Evolutionary conservation across 768 basidiomycete genomes (phyloP), one percentile per base, ranked within the genome.

Genomic region (Leccinum pellstonianum): DNA sequence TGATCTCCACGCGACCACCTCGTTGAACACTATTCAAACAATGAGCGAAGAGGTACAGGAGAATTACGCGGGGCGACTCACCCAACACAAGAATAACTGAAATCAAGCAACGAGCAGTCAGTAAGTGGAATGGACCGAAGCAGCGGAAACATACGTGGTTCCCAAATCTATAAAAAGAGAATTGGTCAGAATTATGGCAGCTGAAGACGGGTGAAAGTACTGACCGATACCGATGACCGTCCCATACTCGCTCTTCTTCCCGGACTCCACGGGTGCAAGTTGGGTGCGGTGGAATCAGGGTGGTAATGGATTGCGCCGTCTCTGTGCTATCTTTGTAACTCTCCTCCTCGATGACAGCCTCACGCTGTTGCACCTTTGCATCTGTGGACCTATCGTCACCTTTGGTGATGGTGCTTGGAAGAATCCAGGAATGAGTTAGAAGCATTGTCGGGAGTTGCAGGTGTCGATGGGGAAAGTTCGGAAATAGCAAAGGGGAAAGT

Each of bases 1-100:
- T 91, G 64, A 91, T 93, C 77, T 93, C 91, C 56, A 94, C 91
- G 62, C 88, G 88, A 61, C 92, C 92, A 58, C 86, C 87, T 54
- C 86, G 87, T 74, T 90, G 88, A 27, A 95, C 88, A 80, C 91
- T 91, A 64, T 17, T 23, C 25, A 23, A 12, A 27, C 1, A 14
- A 23, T 65, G 19, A 64, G 60, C 33, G 51, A 17, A 19, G 21
- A 38, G 0, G 55, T 2, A 25, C 9, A 23, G 7, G 15, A 4
- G 5, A 14, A 23, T 10, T 21, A 14, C 27, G 12, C 0, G 50
- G 31, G 55, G 5, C 0, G 3, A 80, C 90, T 74, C 62, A 93
- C 92, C 91, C 95, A 69, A 98, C 95, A 80, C 95, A 97, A 64
- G 95, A 97, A 79, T 97, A 94, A 67, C 91, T 94, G 52, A 49